Conservation (phyloP, 768 basidiomycete species). For the Boletus rubroflammeus region DNA sequence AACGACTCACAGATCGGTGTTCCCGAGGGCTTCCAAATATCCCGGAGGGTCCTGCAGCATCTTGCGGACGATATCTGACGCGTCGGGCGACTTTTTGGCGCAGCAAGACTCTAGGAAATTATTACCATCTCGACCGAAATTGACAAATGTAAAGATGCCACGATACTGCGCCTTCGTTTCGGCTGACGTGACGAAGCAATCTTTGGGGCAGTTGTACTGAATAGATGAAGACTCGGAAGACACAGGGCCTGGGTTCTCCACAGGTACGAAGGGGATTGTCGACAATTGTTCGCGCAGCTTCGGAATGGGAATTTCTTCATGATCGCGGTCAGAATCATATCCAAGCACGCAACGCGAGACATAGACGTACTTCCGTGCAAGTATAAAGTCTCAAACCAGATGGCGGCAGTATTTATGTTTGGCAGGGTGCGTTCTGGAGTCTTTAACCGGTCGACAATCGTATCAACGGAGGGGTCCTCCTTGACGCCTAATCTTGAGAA, state of each 20-base stretch:
- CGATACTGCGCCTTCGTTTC: conserved; percentile 7
- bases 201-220: conserved; percentile 4
- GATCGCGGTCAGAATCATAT: neutral
- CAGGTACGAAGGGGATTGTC: conserved; percentile 11
- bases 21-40: conserved; percentile 1
- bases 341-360: neutral
- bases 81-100: conserved; percentile 13
- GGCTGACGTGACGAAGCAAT: conserved; percentile 10
- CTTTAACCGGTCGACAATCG: neutral
- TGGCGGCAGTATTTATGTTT: neutral
- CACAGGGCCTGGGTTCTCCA: neutral
- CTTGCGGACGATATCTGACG: conserved; percentile 9
- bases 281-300: conserved; percentile 7
- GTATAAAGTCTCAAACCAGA: conserved; percentile 11
- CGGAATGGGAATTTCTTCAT: conserved; percentile 6
- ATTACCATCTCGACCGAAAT: conserved; percentile 12
- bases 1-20: conserved; percentile 2
- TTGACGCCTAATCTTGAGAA: conserved; percentile 11
- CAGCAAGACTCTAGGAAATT: conserved; percentile 12
- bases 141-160: conserved; percentile 9
- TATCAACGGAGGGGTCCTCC: conserved; percentile 1
- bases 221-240: neutral
- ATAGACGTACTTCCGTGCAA: conserved; percentile 4
- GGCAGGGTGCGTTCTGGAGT: neutral
- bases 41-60: conserved; percentile 5